These are phyloP conservation scores for Cryptococcus jaspeensis DNA, from an alignment of 1,284 basidiomycete species.

Conservation along the genomic window DNA sequence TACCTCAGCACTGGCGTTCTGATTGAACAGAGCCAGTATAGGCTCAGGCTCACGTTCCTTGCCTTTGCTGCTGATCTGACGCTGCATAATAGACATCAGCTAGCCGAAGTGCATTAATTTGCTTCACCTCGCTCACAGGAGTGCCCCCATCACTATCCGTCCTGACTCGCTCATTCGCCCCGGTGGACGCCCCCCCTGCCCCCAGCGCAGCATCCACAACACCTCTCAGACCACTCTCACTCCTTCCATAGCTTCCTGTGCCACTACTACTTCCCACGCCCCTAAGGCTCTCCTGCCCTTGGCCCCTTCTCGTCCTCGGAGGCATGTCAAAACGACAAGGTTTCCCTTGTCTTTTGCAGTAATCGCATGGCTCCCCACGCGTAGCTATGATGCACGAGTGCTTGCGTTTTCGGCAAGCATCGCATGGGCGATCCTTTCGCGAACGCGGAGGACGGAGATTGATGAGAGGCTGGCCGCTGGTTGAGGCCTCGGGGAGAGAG, in stretches of 20 bases:
- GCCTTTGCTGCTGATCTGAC: background rate
- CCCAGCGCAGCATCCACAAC: background rate
- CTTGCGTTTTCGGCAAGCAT: constrained; percentile 7
- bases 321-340: constrained; percentile 5
- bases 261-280: background rate
- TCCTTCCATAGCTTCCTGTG: too few species aligned
- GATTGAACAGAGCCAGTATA: constrained; percentile 3
- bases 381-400: constrained; percentile 3
- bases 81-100: background rate
- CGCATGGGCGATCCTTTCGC: constrained; percentile 7
- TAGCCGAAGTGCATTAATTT: too few species aligned
- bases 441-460: constrained; percentile 5
- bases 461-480: background rate
- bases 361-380: constrained; percentile 4
- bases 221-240: too few species aligned
- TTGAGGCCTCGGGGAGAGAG: background rate
- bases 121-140: background rate
- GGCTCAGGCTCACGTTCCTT: background rate
- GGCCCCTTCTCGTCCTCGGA: background rate
- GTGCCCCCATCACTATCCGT: background rate
- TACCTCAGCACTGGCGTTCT: background rate
- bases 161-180: too few species aligned
- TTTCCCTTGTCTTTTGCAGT: constrained; percentile 2
- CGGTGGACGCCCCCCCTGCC: background rate
- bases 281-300: background rate